These are phyloP conservation scores for Eucalyptus dawsonii DNA, from an alignment of 345 rosid species.

Conservation along the genomic window DNA sequence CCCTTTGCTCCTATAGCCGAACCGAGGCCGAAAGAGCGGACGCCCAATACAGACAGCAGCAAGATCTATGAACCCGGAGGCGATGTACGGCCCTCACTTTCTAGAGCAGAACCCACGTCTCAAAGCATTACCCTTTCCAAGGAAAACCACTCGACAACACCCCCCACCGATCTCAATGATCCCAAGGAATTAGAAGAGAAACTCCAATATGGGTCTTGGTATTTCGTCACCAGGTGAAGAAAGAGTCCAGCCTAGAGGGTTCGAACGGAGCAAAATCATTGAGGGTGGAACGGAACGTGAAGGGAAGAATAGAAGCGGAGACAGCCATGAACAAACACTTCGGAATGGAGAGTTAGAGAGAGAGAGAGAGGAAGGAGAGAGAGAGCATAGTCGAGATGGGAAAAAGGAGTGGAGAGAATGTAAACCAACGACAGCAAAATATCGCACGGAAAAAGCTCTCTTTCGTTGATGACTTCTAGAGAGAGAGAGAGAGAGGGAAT, in stretches of 20 bases:
- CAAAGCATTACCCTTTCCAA: neutral
- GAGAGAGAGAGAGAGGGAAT: neutral
- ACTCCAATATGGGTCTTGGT: neutral
- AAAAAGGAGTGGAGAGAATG: neutral
- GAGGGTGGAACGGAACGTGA: neutral
- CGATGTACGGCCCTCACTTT: neutral
- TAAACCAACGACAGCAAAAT: neutral
- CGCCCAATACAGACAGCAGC: neutral
- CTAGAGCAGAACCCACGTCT: neutral
- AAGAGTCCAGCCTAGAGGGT: neutral
- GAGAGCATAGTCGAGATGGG: neutral
- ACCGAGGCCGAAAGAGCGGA: neutral
- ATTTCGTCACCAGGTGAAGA: neutral
- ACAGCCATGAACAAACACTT: neutral
- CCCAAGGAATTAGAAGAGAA: neutral
- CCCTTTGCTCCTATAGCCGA: neutral
- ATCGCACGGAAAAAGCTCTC: neutral
- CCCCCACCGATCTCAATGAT: neutral
- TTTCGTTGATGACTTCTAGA: neutral
- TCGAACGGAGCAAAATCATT: neutral
- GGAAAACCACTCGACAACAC: neutral
- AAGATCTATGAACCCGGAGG: neutral
- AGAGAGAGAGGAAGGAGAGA: neutral
- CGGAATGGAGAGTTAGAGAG: neutral
- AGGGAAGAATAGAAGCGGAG: neutral